phyloP scores from a whole-genome alignment of 345 rosid species.

The Aquilaria yunnanensis region DNA sequence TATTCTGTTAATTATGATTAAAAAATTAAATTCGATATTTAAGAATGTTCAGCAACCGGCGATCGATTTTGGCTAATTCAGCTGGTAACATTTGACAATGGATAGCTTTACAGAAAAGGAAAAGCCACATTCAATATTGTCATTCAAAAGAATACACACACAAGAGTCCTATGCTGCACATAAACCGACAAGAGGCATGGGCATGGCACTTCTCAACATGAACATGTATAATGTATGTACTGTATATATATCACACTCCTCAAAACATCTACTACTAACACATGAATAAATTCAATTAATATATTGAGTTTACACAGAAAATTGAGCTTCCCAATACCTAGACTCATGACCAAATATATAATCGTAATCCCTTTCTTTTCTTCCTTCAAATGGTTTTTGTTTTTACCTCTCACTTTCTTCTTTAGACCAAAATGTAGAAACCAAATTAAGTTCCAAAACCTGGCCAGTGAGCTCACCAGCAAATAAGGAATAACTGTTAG shows the following conservation, averaged over 20 bases:
- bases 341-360: constrained; percentile 29
- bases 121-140: constrained; percentile 4
- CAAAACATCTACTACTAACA: constrained; percentile 29
- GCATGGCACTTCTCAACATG: constrained; percentile 15
- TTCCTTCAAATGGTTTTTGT: constrained; percentile 13
- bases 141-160: constrained; percentile 2
- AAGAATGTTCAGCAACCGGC: too few species aligned
- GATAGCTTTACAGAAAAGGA: background rate
- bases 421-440: constrained; percentile 15
- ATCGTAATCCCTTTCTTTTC: constrained; percentile 9
- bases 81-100: too few species aligned
- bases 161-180: constrained; percentile 4
- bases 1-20: too few species aligned
- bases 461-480: constrained; percentile 40
- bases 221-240: background rate
- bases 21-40: too few species aligned
- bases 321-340: constrained; percentile 39
- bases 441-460: constrained; percentile 18
- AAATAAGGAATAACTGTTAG: constrained; percentile 47
- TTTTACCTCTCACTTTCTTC: constrained; percentile 12
- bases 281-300: constrained; percentile 66
- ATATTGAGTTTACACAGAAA: constrained; percentile 30
- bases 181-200: constrained; percentile 7
- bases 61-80: too few species aligned
- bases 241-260: constrained; percentile 27